Conservation (phyloP, 345 rosid species). For the Crucihimalaya himalaica region DNA sequence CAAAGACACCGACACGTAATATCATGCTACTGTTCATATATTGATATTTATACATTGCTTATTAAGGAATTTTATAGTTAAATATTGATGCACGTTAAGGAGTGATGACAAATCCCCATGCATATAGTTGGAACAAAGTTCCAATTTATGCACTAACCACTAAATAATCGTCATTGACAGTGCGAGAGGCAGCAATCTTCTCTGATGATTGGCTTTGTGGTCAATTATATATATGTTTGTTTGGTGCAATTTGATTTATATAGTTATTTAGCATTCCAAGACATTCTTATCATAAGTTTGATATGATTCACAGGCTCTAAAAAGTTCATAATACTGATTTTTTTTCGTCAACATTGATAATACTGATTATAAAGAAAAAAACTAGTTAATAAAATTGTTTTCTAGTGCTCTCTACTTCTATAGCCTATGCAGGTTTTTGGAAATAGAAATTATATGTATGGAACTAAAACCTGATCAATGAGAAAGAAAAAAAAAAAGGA, state of each 20-base stretch:
- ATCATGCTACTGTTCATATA: constrained; percentile 10
- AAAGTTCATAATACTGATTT: not conserved
- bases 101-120: constrained; percentile 22
- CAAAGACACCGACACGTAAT: constrained; percentile 33
- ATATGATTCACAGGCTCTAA: not conserved
- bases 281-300: constrained; percentile 30
- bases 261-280: constrained; percentile 11
- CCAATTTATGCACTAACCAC: constrained; percentile 29
- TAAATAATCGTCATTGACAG: constrained; percentile 33
- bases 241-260: constrained; percentile 1
- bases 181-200: constrained; percentile 15
- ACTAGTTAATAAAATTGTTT: not conserved
- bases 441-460: not conserved
- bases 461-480: not conserved
- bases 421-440: not conserved
- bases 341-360: too few relatives aligned
- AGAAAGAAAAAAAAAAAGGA: not conserved
- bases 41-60: not conserved
- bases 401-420: not conserved
- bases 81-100: constrained; percentile 21
- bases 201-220: constrained; percentile 32
- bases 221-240: not conserved
- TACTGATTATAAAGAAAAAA: too few relatives aligned
- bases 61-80: constrained; percentile 6
- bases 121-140: constrained; percentile 23